A percentile compares a stretch with the other conserved stretches of the same genome.
Evolutionary conservation across 2,329 filamentous ascomycete species (phyloP).

Genomic region (Leptodontidium sp.): DNA sequence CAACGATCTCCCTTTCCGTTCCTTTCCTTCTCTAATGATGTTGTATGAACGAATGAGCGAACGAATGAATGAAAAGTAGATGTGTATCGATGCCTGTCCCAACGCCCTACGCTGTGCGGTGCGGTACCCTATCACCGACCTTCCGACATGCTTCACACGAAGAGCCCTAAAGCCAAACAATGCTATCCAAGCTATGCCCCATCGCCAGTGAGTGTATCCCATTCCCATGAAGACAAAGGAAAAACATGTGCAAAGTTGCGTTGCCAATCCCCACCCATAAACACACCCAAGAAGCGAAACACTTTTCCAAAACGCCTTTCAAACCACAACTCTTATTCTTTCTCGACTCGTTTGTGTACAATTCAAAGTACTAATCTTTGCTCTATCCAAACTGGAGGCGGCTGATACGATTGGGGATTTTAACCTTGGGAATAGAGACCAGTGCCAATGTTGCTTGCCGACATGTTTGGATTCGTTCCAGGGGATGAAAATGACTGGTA

Average conservation of each 20-base stretch:
- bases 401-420: background rate
- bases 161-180: background rate
- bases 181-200: constrained; percentile 1
- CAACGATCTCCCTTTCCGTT: constrained; percentile 11
- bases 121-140: constrained; percentile 25
- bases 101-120: constrained; percentile 37
- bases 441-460: constrained; percentile 12
- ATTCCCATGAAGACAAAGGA: constrained; percentile 2
- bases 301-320: constrained; percentile 1
- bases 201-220: background rate
- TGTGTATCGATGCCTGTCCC: constrained; percentile 27
- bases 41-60: constrained; percentile 16
- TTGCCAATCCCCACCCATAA: background rate
- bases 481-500: background rate
- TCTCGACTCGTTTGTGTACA: background rate
- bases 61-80: constrained; percentile 9
- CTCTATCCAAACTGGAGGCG: background rate
- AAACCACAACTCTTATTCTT: background rate
- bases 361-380: background rate
- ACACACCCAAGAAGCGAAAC: background rate
- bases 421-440: constrained; percentile 11
- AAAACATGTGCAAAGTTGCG: background rate
- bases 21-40: constrained; percentile 12
- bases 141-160: constrained; percentile 16
- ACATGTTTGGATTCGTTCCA: constrained; percentile 16